A percentile compares a stretch with the other conserved stretches of the same genome.
These are phyloP conservation scores for Carex cristatella DNA, from an alignment of 176 grass and related monocot genomes.

Conservation along the genomic window DNA sequence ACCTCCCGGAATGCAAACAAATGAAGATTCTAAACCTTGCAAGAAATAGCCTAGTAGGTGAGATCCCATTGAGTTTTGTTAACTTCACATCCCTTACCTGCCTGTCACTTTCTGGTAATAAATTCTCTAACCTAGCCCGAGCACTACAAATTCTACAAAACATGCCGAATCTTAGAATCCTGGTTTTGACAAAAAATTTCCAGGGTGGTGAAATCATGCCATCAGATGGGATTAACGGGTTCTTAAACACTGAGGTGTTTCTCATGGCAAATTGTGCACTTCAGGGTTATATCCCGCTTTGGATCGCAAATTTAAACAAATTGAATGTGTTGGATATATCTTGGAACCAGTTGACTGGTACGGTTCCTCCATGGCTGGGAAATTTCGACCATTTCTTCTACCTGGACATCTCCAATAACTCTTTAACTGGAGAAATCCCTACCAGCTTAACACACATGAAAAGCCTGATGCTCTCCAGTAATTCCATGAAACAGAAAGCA, in stretches of 20 bases:
- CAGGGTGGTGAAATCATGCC: slow-evolving; percentile 56
- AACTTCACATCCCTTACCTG: slow-evolving; percentile 48
- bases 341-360: slow-evolving; percentile 71
- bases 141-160: slow-evolving; percentile 71
- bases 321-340: slow-evolving; percentile 86
- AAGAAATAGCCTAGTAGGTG: slow-evolving; percentile 55
- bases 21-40: slow-evolving; percentile 74
- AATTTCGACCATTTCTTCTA: slow-evolving; percentile 70
- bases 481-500: slow-evolving; percentile 17
- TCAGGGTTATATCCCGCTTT: slow-evolving; percentile 42
- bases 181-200: slow-evolving; percentile 87
- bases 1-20: slow-evolving; percentile 29
- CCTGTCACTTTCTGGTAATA: slow-evolving; percentile 73
- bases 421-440: slow-evolving; percentile 62
- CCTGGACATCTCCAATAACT: slow-evolving; percentile 87
- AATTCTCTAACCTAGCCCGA: slow-evolving; percentile 47
- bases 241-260: slow-evolving; percentile 58
- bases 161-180: slow-evolving; percentile 47
- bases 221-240: slow-evolving; percentile 50
- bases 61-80: slow-evolving; percentile 62
- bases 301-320: slow-evolving; percentile 40
- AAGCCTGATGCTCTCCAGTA: slow-evolving; percentile 32
- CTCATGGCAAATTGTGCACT: slow-evolving; percentile 82
- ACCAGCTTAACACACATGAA: slow-evolving; percentile 50
- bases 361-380: slow-evolving; percentile 53